phyloP scores from a whole-genome alignment of 176 grass and related monocot species.

The Oryza nivara region DNA sequence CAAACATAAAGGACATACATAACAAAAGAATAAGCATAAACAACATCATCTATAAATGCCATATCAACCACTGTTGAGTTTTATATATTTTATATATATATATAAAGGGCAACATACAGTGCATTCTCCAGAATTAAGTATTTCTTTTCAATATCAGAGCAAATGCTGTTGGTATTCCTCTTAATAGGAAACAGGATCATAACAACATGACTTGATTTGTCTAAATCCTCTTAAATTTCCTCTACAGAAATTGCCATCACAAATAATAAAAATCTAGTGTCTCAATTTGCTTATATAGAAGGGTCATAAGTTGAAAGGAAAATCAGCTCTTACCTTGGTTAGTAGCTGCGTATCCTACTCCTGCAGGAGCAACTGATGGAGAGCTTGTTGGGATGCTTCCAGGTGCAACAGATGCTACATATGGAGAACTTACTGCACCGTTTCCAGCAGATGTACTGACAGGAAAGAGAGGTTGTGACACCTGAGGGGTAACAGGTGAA shows the following conservation, averaged over 20 bases:
- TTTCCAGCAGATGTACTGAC: slow-evolving; percentile 63
- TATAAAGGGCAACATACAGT: neutral
- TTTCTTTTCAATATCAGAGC: slow-evolving; percentile 10
- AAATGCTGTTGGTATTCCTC: slow-evolving; percentile 4
- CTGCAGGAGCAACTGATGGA: slow-evolving; percentile 51
- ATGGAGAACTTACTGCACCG: slow-evolving; percentile 58
- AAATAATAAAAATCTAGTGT: neutral
- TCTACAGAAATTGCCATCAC: neutral
- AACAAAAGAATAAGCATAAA: neutral
- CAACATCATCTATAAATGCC: neutral
- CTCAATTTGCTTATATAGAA: neutral
- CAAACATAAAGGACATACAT: slow-evolving; percentile 2
- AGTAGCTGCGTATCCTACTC: slow-evolving; percentile 50
- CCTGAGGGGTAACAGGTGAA: slow-evolving; percentile 55
- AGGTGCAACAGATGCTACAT: slow-evolving; percentile 47
- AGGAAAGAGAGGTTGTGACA: slow-evolving; percentile 90
- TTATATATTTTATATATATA: neutral
- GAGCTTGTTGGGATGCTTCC: slow-evolving; percentile 55
- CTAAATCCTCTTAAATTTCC: neutral
- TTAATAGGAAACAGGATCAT: neutral
- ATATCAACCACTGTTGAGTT: neutral
- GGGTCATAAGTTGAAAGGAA: neutral
- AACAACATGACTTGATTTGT: neutral
- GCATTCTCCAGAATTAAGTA: neutral
- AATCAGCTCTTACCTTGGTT: slow-evolving; percentile 68